Percentiles rank a stretch among this genome's conserved stretches.
Evolutionary conservation across 306 rosid genomes (phyloP).

Genomic region (Glycyrrhiza uralensis): DNA sequence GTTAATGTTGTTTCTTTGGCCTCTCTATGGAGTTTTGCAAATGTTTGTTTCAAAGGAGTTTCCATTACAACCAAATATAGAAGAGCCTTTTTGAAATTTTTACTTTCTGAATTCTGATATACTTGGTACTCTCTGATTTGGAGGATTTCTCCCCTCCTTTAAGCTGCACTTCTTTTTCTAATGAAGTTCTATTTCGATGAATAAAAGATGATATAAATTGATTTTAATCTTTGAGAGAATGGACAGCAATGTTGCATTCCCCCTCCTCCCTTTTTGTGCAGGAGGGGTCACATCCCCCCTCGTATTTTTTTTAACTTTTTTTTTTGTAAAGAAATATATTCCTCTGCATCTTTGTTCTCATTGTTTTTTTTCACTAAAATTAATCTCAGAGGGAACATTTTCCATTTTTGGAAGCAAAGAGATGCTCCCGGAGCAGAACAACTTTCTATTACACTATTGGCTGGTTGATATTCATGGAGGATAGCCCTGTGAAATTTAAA

Average conservation of each 20-base stretch:
- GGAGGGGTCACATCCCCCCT: neutral
- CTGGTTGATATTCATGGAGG: constrained; percentile 93
- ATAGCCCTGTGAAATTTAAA: constrained; percentile 85
- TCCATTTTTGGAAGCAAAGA: constrained; percentile 82
- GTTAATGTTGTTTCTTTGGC: neutral
- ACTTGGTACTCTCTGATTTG: neutral
- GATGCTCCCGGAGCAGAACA: constrained; percentile 91
- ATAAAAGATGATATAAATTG: neutral
- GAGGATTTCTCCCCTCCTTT: neutral
- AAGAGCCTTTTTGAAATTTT: neutral
- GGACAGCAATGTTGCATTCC: neutral
- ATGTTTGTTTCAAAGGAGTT: neutral
- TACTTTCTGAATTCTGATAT: neutral
- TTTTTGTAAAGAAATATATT: neutral
- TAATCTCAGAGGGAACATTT: constrained; percentile 84
- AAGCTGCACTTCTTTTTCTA: neutral
- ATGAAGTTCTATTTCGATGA: neutral
- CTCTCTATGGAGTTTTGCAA: neutral
- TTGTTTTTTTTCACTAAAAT: constrained; percentile 13
- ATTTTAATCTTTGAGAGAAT: neutral
- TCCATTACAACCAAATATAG: neutral
- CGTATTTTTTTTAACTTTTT: neutral
- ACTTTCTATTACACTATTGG: constrained; percentile 93
- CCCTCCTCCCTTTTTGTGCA: neutral
- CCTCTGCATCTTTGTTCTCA: constrained; percentile 19